Evolutionary conservation across 1,139 yeast genomes (phyloP).

Genomic region (Kodamaea fungicola): DNA sequence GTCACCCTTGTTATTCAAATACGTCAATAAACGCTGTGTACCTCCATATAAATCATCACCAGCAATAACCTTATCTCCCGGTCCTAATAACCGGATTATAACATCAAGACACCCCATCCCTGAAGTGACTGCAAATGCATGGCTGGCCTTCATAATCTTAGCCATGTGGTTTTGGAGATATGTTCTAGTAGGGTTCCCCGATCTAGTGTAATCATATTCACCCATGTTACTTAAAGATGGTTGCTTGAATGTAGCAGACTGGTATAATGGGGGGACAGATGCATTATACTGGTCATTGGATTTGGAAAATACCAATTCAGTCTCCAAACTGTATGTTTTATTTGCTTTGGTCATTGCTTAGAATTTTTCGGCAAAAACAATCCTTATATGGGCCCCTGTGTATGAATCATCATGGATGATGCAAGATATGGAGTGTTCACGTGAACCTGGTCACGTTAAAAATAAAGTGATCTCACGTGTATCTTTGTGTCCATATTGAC

Average conservation of each 20-base stretch:
- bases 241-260: conserved; percentile 90
- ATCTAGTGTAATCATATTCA: conserved; percentile 84
- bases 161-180: conserved; percentile 74
- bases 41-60: conserved; percentile 96
- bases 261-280: conserved; percentile 85
- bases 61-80: conserved; percentile 84
- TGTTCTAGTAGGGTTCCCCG: conserved; percentile 93
- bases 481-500: neutral
- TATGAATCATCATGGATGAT: conserved; percentile 3
- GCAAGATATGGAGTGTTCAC: conserved; percentile 7
- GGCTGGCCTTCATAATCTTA: conserved; percentile 68
- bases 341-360: conserved; percentile 13
- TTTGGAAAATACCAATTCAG: conserved; percentile 68
- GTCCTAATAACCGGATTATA: conserved; percentile 64
- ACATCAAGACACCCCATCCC: conserved; percentile 95
- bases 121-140: conserved; percentile 77
- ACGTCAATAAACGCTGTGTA: conserved; percentile 78
- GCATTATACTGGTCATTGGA: conserved; percentile 75
- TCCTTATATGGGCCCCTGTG: neutral
- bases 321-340: conserved; percentile 52
- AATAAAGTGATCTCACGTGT: conserved; percentile 1
- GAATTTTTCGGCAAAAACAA: neutral
- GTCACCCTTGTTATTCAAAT: conserved; percentile 63
- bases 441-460: conserved; percentile 5
- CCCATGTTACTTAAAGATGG: conserved; percentile 73